Conservation (phyloP, 345 rosid genomes). For the Hibiscus tridactylites region DNA sequence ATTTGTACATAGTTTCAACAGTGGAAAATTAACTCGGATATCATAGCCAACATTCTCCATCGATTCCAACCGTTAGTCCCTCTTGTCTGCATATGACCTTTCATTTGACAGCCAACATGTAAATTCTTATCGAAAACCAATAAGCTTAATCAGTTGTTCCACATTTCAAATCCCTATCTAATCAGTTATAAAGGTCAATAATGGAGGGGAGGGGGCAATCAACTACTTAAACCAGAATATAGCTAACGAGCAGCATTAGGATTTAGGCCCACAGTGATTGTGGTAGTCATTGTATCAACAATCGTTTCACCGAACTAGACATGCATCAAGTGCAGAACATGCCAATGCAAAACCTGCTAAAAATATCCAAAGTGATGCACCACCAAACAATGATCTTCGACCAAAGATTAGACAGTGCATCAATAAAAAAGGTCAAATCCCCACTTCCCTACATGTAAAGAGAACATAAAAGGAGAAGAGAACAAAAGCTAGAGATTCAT, state of each 20-base stretch:
- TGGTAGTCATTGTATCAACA: background rate
- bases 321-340: background rate
- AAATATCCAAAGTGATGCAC: background rate
- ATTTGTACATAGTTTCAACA: no score
- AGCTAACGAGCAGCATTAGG: background rate
- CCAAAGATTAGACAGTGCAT: conserved; percentile 7
- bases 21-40: background rate
- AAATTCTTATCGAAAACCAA: background rate
- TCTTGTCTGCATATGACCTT: background rate
- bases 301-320: background rate
- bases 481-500: conserved; percentile 25
- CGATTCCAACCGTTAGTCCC: background rate
- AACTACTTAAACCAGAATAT: background rate
- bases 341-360: background rate
- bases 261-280: background rate
- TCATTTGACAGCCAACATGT: background rate
- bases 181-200: background rate
- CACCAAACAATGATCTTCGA: conserved; percentile 9
- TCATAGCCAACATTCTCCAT: background rate
- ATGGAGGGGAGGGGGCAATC: no score
- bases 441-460: conserved; percentile 22
- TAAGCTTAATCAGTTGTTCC: background rate
- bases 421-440: conserved; percentile 19
- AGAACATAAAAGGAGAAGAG: conserved; percentile 8
- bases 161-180: background rate